These are phyloP conservation scores for Geranium rotundifolium DNA, from an alignment of 345 rosid genomes.

Conservation along the genomic window DNA sequence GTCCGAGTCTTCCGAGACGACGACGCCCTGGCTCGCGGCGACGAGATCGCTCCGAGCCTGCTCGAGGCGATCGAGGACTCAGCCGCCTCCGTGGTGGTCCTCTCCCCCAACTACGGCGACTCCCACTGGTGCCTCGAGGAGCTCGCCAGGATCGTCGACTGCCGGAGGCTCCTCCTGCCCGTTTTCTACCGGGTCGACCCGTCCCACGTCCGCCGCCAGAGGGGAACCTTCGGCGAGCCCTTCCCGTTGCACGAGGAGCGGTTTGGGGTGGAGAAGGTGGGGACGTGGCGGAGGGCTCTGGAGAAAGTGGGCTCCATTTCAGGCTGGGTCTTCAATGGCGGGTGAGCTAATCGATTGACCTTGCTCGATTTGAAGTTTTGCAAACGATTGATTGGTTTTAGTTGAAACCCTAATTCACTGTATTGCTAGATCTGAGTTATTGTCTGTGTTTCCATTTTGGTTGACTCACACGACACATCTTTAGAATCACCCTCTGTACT, in stretches of 20 bases:
- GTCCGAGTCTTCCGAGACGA: slow-evolving; percentile 13
- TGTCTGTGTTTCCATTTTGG: no score
- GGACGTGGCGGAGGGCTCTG: slow-evolving; percentile 19
- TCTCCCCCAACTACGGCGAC: slow-evolving; percentile 16
- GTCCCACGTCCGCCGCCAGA: slow-evolving; percentile 10
- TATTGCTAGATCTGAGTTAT: not conserved
- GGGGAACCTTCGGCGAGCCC: not conserved
- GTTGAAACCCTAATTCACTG: no score
- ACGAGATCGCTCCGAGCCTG: slow-evolving; percentile 12
- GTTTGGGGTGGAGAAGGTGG: slow-evolving; percentile 6
- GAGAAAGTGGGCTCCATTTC: slow-evolving; percentile 21
- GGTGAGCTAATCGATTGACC: slow-evolving; percentile 7
- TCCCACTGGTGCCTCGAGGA: slow-evolving; percentile 26
- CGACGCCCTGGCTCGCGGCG: slow-evolving; percentile 12
- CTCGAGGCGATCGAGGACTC: slow-evolving; percentile 16
- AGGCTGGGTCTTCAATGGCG: slow-evolving; percentile 12
- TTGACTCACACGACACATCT: no score
- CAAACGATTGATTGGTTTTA: no score
- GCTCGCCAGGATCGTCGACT: slow-evolving; percentile 14
- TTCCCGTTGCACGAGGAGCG: slow-evolving; percentile 1
- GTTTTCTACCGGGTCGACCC: slow-evolving; percentile 15
- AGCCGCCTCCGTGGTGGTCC: slow-evolving; percentile 9
- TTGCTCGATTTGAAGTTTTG: not conserved
- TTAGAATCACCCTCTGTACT: no score
- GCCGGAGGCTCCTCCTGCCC: slow-evolving; percentile 15